Evolutionary conservation across 1,284 basidiomycete species (phyloP), one percentile per base, ranked within the genome.

Genomic region (Ustilago cynodontis): DNA sequence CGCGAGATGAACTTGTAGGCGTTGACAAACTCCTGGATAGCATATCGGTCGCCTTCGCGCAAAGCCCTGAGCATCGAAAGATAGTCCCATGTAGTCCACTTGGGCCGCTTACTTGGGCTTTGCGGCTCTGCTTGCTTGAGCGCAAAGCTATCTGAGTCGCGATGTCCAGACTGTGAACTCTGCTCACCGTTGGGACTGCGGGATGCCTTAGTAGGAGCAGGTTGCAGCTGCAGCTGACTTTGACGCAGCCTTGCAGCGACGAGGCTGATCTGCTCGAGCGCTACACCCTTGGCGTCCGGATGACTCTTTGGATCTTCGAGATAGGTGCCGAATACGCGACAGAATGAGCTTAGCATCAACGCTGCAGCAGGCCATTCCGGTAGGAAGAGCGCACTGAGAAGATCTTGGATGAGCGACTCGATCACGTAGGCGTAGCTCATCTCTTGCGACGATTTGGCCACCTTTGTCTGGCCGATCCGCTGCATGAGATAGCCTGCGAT

Each of bases 351-450:
- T 20, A 85, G 65, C 50, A 97, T 89, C 22, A 97, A 86, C 43
- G 91, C 90, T 1, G 96, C 93, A 8, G 93, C 95, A 0, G 97
- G 96, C 95, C 95, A 99, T 85, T 99, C 96, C 0, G 96, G 95
- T 89, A 93, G 93, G 83, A 93, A 95, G 4, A 98, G 87, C 4
- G 96, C 94, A 16, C 90, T 89, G n/a, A 98, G 89, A 18, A 98
- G 88, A 82, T 99, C 96, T 5, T 91, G 90, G 35, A 98, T 91
- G 14, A 98, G 88, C 72, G 92, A 93, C 81, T 98, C 95, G 68
- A 99, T 92, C 45, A 98, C 94, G 0, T 91, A 89, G 62, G 94
- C 91, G 85, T 96, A 97, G 53, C 71, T 79, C 69, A 79, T 61
- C 26, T 85, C 83, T 16, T 65, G 58, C 20, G 80, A 73, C 28